Percentiles rank a stretch among this genome's conserved stretches.
These are phyloP conservation scores for Colletotrichum higginsianum DNA, from an alignment of 2,329 filamentous ascomycete species.

Conservation along the genomic window DNA sequence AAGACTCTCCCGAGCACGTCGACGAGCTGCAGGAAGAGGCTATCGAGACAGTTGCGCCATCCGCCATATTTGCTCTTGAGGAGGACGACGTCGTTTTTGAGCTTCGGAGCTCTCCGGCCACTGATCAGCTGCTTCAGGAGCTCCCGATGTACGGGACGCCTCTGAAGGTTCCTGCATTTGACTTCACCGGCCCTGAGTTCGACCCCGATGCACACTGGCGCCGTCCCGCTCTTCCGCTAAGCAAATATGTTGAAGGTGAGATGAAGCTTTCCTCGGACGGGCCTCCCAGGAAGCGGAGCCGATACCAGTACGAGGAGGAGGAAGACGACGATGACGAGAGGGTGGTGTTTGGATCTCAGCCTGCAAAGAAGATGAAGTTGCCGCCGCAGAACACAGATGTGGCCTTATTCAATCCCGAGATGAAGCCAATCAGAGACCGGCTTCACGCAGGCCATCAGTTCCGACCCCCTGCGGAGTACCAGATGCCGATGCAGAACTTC, in stretches of 20 bases:
- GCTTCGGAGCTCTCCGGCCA: slow-evolving; percentile 79
- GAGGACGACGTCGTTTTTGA: slow-evolving; percentile 87
- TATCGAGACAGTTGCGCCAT: slow-evolving; percentile 73
- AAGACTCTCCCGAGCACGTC: slow-evolving; percentile 66
- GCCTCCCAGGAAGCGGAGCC: slow-evolving; percentile 81
- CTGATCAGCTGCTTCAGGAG: slow-evolving; percentile 84
- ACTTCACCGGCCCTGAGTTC: slow-evolving; percentile 69
- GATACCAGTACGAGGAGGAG: slow-evolving; percentile 87
- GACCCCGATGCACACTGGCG: slow-evolving; percentile 82
- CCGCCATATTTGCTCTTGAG: slow-evolving; percentile 86
- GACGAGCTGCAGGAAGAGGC: slow-evolving; percentile 60
- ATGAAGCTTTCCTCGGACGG: slow-evolving; percentile 78
- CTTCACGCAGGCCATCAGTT: slow-evolving; percentile 94
- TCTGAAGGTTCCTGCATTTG: slow-evolving; percentile 70
- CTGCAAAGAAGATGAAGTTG: slow-evolving; percentile 59
- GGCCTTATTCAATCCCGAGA: slow-evolving; percentile 90
- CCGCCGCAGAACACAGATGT: slow-evolving; percentile 82
- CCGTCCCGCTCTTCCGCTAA: slow-evolving; percentile 84
- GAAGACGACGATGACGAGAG: slow-evolving; percentile 69
- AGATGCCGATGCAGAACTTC: slow-evolving; percentile 91
- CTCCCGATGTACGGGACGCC: slow-evolving; percentile 84
- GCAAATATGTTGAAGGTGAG: slow-evolving; percentile 87
- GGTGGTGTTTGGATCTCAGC: slow-evolving; percentile 53
- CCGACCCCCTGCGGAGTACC: slow-evolving; percentile 89
- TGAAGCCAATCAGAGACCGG: slow-evolving; percentile 90